Evolutionary conservation across 1,139 yeast species (phyloP), one percentile per base, ranked within the genome.

Genomic region (Groenewaldozyma auringiensis): DNA sequence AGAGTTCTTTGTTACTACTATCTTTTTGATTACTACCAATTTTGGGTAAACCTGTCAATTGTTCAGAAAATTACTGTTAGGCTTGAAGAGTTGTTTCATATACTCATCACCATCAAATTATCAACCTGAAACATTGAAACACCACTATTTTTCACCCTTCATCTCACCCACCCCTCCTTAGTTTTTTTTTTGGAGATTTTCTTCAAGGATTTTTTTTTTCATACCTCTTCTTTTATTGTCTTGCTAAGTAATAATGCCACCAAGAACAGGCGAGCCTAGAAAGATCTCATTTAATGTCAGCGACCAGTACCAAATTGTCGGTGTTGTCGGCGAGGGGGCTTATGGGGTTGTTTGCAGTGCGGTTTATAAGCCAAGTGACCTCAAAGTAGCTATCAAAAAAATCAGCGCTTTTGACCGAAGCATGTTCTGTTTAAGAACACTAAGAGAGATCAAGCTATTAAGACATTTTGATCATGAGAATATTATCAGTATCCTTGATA

Each of bases 281-380:
- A 76, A 78, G 50, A 77, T 84, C 45, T 76, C 89, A 17, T 89
- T 89, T 69, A 87, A 88, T 60, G 94, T 92, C 21, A 82, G 94
- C 38, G 86, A 85, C 49, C 87, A 85, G 59, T 89, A 89, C 64
- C 87, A 86, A 63, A 79, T 89, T 42, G 71, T 81, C 38, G 94
- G 85, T 56, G 79, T 89, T 16, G 85, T 87, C 13, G 98, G 98
- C 4, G 96, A 89, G 64, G 98, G 98, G n/a, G 98, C 98, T 1
- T 92, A 92, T 60, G 98, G 98, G 3, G 79, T 92, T 14, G 98
- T 92, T 18, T 89, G 97, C 60, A 81, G 94, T 21, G 98, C 97
- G 0, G 68, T 83, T 16, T 95, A 92, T 66, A 77, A 78, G 57
- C 96, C 97, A 3, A 78, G 94, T 4, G 81, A 83, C 49, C 94